A percentile compares a stretch with the other conserved stretches of the same genome.
Conservation (phyloP, 2,329 filamentous ascomycete genomes). For the Colletotrichum camelliae region DNA sequence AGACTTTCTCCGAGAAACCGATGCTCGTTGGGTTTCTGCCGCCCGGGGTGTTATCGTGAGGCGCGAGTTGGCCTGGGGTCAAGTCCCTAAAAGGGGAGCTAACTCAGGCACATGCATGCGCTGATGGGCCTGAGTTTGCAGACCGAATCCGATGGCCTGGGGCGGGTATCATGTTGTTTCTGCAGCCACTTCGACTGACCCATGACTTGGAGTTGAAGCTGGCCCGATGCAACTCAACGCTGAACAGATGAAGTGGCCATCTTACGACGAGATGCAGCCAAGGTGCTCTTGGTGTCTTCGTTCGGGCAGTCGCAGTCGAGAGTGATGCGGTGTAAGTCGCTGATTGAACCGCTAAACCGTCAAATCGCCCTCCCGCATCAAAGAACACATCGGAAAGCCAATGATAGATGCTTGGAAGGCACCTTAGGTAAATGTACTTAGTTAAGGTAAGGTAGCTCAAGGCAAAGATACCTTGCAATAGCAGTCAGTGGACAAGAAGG, state of each 20-base stretch:
- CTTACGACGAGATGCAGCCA: neutral
- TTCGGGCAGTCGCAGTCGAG: neutral
- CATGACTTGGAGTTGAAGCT: neutral
- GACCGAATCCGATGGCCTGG: neutral
- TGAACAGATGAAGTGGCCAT: neutral
- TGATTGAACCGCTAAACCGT: neutral
- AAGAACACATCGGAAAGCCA: neutral
- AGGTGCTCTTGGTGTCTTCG: neutral
- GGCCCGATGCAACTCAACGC: neutral
- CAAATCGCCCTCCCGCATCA: neutral
- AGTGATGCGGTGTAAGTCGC: neutral
- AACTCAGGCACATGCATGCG: slow-evolving; percentile 21
- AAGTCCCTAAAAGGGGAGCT: neutral
- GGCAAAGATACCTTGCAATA: neutral
- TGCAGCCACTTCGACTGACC: neutral
- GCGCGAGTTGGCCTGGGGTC: neutral
- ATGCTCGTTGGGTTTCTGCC: neutral
- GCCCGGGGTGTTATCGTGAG: neutral
- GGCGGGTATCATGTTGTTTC: neutral
- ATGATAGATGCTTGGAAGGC: neutral
- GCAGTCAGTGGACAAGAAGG: neutral
- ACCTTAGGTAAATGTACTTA: neutral
- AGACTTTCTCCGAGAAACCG: neutral
- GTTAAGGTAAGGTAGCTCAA: neutral
- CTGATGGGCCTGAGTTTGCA: slow-evolving; percentile 4